These are phyloP conservation scores for Akanthomyces uredinophilus DNA, from an alignment of 2,329 filamentous ascomycete species.

Conservation along the genomic window DNA sequence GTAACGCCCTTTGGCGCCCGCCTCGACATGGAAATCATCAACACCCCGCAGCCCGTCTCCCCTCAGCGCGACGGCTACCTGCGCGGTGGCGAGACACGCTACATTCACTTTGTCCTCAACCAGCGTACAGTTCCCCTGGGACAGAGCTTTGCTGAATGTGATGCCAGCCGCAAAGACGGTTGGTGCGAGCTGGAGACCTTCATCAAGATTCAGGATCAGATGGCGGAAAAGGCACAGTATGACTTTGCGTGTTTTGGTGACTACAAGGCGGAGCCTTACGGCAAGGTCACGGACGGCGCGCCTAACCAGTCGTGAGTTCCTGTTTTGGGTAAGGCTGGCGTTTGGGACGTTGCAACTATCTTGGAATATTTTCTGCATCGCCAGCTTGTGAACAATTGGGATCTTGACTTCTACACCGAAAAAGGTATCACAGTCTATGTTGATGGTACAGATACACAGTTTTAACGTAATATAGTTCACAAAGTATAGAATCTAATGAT, in stretches of 20 bases:
- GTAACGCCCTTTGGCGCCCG: conserved; percentile 67
- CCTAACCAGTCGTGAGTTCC: conserved; percentile 19
- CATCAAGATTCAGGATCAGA: conserved; percentile 54
- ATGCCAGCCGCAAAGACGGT: conserved; percentile 57
- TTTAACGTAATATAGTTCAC: too few species aligned
- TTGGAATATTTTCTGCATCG: background rate
- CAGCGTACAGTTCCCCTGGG: conserved; percentile 68
- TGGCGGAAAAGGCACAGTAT: conserved; percentile 54
- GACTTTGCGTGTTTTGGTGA: conserved; percentile 63
- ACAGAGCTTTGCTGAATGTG: conserved; percentile 60
- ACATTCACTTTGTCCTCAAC: conserved; percentile 70
- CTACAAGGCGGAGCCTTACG: conserved; percentile 31
- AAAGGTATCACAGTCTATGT: too few species aligned
- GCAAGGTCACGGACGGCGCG: conserved; percentile 34
- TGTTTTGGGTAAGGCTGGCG: background rate
- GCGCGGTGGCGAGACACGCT: conserved; percentile 53
- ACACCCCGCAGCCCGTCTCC: conserved; percentile 57
- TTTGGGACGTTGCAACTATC: background rate
- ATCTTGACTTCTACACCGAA: too few species aligned
- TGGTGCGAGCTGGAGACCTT: conserved; percentile 73
- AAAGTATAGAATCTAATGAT: background rate
- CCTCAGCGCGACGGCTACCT: conserved; percentile 50
- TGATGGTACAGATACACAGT: too few species aligned
- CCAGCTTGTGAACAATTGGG: too few species aligned
- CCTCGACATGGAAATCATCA: conserved; percentile 69